Percentiles rank a stretch among this genome's conserved stretches.
phyloP scores from a whole-genome alignment of 495 filamentous ascomycete genomes.

The Podospora fimiseda region DNA sequence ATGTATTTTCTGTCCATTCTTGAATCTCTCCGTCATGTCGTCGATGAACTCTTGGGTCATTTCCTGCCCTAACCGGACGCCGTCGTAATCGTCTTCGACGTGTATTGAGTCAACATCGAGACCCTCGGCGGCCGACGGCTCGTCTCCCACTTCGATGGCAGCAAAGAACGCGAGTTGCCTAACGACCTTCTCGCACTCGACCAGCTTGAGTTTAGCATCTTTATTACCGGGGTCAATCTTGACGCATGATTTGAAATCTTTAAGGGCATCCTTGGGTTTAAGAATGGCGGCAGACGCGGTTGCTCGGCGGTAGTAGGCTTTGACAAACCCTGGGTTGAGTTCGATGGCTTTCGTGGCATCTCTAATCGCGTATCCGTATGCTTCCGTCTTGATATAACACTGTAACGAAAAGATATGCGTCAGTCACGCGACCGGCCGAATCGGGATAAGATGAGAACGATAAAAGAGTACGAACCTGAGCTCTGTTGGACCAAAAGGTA shows the following conservation, averaged over 20 bases:
- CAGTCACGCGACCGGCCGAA: conserved; percentile 41
- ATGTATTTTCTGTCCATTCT: conserved; percentile 88
- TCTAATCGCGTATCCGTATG: conserved; percentile 84
- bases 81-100: conserved; percentile 81
- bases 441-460: background rate
- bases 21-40: conserved; percentile 94
- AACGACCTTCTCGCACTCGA: conserved; percentile 89
- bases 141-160: conserved; percentile 89
- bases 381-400: conserved; percentile 92
- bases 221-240: conserved; percentile 81
- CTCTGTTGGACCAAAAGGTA: conserved; percentile 87
- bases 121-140: conserved; percentile 83
- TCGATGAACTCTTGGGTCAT: conserved; percentile 97
- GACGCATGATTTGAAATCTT: conserved; percentile 87
- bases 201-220: conserved; percentile 81
- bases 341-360: conserved; percentile 95
- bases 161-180: conserved; percentile 84
- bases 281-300: conserved; percentile 86
- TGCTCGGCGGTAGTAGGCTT: conserved; percentile 94
- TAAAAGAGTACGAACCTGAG: conserved; percentile 59
- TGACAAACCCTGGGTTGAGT: conserved; percentile 77
- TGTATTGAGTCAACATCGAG: conserved; percentile 79
- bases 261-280: conserved; percentile 75
- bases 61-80: conserved; percentile 64
- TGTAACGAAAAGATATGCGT: conserved; percentile 32